These are phyloP conservation scores for Pyrenophora teres DNA, from an alignment of 2,329 filamentous ascomycete species.

Conservation along the genomic window DNA sequence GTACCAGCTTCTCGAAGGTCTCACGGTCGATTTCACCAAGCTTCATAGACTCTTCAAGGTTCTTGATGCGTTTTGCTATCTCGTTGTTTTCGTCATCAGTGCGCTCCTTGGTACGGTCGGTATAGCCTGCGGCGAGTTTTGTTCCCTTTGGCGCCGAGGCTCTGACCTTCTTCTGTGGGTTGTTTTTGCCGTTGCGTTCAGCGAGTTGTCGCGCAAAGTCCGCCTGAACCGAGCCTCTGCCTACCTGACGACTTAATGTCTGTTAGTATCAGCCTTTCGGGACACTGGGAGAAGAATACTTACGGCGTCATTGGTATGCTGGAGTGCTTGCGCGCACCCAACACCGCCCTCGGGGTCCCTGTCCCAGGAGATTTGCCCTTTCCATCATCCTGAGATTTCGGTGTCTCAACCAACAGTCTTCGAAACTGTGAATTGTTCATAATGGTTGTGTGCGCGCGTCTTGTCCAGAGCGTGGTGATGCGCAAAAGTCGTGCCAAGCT, in stretches of 20 bases:
- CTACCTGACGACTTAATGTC: slow-evolving; percentile 66
- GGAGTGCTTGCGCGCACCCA: slow-evolving; percentile 77
- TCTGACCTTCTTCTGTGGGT: slow-evolving; percentile 71
- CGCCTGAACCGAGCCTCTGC: slow-evolving; percentile 55
- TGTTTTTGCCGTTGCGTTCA: slow-evolving; percentile 66
- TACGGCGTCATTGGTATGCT: slow-evolving; percentile 96
- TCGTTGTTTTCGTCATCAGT: slow-evolving; percentile 58
- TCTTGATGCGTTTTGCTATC: slow-evolving; percentile 69
- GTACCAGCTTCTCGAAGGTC: slow-evolving; percentile 75
- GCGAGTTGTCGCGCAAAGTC: slow-evolving; percentile 86
- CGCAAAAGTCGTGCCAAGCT: slow-evolving; percentile 15
- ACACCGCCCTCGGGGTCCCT: slow-evolving; percentile 51
- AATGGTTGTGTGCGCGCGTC: slow-evolving; percentile 9
- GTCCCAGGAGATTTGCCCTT: slow-evolving; percentile 30
- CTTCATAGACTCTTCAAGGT: slow-evolving; percentile 80
- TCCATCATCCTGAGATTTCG: slow-evolving; percentile 45
- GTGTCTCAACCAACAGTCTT: slow-evolving; percentile 64
- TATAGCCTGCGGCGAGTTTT: slow-evolving; percentile 78
- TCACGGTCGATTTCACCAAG: slow-evolving; percentile 80
- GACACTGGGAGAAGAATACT: slow-evolving; percentile 38
- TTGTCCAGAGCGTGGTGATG: neutral
- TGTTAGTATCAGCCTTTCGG: slow-evolving; percentile 8
- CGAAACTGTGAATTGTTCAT: slow-evolving; percentile 99
- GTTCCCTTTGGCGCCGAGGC: slow-evolving; percentile 82
- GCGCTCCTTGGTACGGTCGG: slow-evolving; percentile 75